phyloP scores from a whole-genome alignment of 192 early-diverging fungal species.

The Bifiguratus adelaidae region DNA sequence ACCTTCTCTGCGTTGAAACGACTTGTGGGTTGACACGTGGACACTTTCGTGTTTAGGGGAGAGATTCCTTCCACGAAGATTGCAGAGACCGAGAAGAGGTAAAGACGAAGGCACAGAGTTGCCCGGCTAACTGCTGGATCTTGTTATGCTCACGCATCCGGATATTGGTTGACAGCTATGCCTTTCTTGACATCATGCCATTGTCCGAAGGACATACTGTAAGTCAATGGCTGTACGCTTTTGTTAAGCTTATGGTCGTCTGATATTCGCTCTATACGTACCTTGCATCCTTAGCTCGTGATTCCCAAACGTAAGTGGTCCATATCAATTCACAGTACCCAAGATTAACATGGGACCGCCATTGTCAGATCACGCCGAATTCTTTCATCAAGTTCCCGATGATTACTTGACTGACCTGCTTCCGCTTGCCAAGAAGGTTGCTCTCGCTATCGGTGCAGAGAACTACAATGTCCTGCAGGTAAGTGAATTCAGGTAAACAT shows the following conservation, averaged over 20 bases:
- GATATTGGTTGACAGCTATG: slow-evolving; percentile 26
- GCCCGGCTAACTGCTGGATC: background rate
- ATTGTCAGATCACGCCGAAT: slow-evolving; percentile 69
- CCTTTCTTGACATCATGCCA: slow-evolving; percentile 77
- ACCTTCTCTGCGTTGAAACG: background rate
- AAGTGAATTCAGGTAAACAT: slow-evolving; percentile 1
- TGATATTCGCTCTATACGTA: background rate
- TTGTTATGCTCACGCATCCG: background rate
- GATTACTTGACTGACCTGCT: slow-evolving; percentile 72
- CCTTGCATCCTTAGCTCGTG: slow-evolving; percentile 34
- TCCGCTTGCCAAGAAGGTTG: slow-evolving; percentile 85
- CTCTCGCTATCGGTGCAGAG: slow-evolving; percentile 52
- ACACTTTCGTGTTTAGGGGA: slow-evolving; percentile 27
- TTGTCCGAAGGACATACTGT: slow-evolving; percentile 65
- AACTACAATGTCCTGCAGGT: slow-evolving; percentile 92
- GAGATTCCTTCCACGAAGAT: slow-evolving; percentile 79
- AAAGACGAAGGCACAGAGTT: background rate
- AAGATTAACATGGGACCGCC: slow-evolving; percentile 10
- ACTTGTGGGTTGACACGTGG: background rate
- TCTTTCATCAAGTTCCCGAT: slow-evolving; percentile 84
- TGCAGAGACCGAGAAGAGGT: slow-evolving; percentile 69
- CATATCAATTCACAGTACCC: slow-evolving; percentile 14
- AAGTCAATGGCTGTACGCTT: slow-evolving; percentile 2
- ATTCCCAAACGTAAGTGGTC: slow-evolving; percentile 50
- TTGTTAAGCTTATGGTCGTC: background rate